These are phyloP conservation scores for Purshia tridentata DNA, from an alignment of 306 rosid genomes.

Conservation along the genomic window DNA sequence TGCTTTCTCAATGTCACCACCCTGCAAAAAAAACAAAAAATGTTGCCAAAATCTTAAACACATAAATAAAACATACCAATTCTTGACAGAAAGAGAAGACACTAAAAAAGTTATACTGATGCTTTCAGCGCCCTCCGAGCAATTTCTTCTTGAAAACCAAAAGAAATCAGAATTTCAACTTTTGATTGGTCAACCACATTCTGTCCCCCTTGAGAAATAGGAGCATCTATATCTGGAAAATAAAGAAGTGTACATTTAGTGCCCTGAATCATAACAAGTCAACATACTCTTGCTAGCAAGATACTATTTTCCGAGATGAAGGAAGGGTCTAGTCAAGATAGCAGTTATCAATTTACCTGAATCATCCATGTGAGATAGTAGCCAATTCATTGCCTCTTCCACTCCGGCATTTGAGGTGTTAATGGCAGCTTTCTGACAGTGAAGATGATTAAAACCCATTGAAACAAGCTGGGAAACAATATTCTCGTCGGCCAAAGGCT, in stretches of 20 bases:
- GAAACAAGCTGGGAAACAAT: slow-evolving; percentile 88
- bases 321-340: slow-evolving; percentile 4
- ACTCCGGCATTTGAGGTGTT: slow-evolving; percentile 79
- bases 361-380: slow-evolving; percentile 91
- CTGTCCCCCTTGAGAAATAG: slow-evolving; percentile 55
- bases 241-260: slow-evolving; percentile 19
- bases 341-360: slow-evolving; percentile 48
- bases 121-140: slow-evolving; percentile 82
- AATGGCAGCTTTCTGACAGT: slow-evolving; percentile 92
- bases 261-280: slow-evolving; percentile 5
- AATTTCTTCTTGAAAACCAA: slow-evolving; percentile 86
- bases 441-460: slow-evolving; percentile 84
- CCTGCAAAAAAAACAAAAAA: slow-evolving; percentile 39
- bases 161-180: slow-evolving; percentile 76
- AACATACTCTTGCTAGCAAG: neutral
- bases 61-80: neutral
- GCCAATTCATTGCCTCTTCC: slow-evolving; percentile 99
- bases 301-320: neutral
- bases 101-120: slow-evolving; percentile 46
- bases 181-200: slow-evolving; percentile 67
- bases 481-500: slow-evolving; percentile 52
- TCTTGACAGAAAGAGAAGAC: neutral
- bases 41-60: neutral
- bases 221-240: slow-evolving; percentile 63
- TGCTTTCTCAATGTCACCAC: slow-evolving; percentile 93